Base-by-base conservation (phyloP, 176 grass and related monocot genomes). In the Hyparrhenia diplandra region DNA sequence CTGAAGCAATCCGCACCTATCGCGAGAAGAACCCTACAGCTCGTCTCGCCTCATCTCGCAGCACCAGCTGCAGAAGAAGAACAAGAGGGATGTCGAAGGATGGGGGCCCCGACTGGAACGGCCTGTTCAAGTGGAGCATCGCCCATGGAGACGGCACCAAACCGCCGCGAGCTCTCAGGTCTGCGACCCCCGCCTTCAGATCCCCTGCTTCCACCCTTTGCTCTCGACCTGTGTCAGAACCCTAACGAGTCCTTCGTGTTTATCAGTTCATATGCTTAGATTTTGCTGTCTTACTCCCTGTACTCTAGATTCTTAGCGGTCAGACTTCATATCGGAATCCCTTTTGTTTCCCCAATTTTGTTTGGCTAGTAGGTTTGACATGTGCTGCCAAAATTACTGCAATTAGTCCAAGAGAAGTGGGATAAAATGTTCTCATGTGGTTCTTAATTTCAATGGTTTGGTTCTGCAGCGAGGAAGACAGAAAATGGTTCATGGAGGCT, bases 91-190 rank as follows among this genome's bases (percentile, higher is more conserved):
- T 95, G 93, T 76, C 93, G 64, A 88, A 90, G 71, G 86, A 90
- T 13, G 92, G 91, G 6, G 92, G 92, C 3, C 69, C 90, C 58
- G 87, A 95, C 75, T 99, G 96, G 96, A 92, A 99, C 68, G 96
- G 96, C 23, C 73, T 99, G 84, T 89, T 99, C 83, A 99, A 99
- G 76, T 99, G 96, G 96, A 95, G 96, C 82, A 87, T 99, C 39
- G 83, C 96, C 64, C 93, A 99, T 57, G 83, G 84, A 24, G 96
- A 95, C 72, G 96, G 87, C 67, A 99, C 90, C 78, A 49, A 45
- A 32, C 74, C 77, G 54, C 29, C 92, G 72, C 87, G 92, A 27
- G 60, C 75, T 1, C 87, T 95, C 70, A 89, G 83, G 89, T 90
- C 13, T 41, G 55, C 17, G 17, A 12, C n/a, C 27, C n/a, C 17